Base-by-base conservation (phyloP, 495 filamentous ascomycete genomes). In the Aspergillus avenaceus region DNA sequence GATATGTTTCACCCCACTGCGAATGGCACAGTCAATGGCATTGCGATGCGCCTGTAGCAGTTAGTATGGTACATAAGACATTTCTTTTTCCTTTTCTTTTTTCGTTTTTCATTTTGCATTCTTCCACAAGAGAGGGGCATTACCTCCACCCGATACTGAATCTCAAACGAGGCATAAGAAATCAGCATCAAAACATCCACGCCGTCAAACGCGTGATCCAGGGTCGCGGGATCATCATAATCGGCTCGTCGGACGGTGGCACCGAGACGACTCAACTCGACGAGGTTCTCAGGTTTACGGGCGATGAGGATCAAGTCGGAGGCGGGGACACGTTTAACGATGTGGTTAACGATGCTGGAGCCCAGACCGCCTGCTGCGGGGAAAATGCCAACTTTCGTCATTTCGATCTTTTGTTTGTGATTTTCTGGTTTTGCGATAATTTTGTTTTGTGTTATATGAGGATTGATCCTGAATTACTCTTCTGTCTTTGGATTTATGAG, bases 1-100 rank as follows among this genome's bases (percentile, higher is more conserved):
- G 38, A 88, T 73, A 55, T 86, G 78, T 45, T 66, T 69, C 4
- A 88, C 81, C 24, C 81, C 81, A 1, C 71, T 79, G 8, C 62
- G 65, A 2, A 67, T 59, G 0, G 84, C 85, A 3, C 81, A 79
- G 47, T 82, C 66, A 19, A 88, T 79, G 3, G 81, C 83, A 0
- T 56, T 55, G 46, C 61, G 66, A 42, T 86, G 82, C 24, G 50
- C 63, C 72, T 73, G 13, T 23, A 4, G 21, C 24, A 8, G 42
- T 26, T 34, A 50, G 22, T 21, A n/a, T n/a, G n/a, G n/a, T n/a
- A n/a, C n/a, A n/a, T n/a, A n/a, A n/a, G 42, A 18, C 13, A 29
- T 45, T 29, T 8, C 12, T 27, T 45, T 41, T 18, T 11, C 9
- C 4, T 9, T 5, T 19, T 58, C 31, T 46, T 42, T 32, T 28